Conservation (phyloP, 352 stramenopile species). For the Pythium myriotylum region DNA sequence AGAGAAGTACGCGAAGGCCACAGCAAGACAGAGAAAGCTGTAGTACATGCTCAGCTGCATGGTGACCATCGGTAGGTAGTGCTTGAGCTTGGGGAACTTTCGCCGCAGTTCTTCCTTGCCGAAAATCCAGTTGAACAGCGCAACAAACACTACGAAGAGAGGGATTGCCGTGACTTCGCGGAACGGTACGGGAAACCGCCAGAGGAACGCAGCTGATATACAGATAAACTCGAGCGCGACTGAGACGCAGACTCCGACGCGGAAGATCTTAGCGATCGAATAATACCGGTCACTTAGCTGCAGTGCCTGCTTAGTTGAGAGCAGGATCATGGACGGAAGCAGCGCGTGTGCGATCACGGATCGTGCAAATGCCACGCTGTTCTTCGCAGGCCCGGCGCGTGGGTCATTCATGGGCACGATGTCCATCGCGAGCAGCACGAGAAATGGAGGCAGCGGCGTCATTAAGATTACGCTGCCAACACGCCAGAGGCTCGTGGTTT, state of each 20-base stretch:
- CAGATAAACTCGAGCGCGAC: slow-evolving; percentile 11
- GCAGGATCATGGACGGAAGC: slow-evolving; percentile 11
- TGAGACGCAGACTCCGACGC: slow-evolving; percentile 5
- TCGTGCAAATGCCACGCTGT: slow-evolving; percentile 15
- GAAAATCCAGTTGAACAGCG: slow-evolving; percentile 18
- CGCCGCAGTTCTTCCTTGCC: slow-evolving; percentile 6
- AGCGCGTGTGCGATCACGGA: slow-evolving; percentile 12
- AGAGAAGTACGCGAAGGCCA: slow-evolving; percentile 29
- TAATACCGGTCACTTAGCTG: slow-evolving; percentile 12
- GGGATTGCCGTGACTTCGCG: slow-evolving; percentile 12
- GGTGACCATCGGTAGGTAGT: slow-evolving; percentile 19
- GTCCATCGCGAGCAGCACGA: slow-evolving; percentile 14
- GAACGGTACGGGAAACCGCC: slow-evolving; percentile 25
- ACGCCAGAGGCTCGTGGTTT: slow-evolving; percentile 4
- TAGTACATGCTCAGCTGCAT: slow-evolving; percentile 20
- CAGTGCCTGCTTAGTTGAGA: slow-evolving; percentile 18
- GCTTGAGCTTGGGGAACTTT: slow-evolving; percentile 9
- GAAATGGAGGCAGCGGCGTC: slow-evolving; percentile 15
- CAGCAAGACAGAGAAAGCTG: slow-evolving; percentile 27
- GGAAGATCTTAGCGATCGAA: slow-evolving; percentile 10
- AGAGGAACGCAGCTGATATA: slow-evolving; percentile 12
- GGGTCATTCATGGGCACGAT: slow-evolving; percentile 16
- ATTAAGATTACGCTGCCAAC: slow-evolving; percentile 12
- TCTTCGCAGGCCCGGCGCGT: not conserved
- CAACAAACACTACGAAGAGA: slow-evolving; percentile 5